A percentile compares a stretch with the other conserved stretches of the same genome.
Evolutionary conservation across 768 basidiomycete species (phyloP).

Genomic region (Tremella mesenterica): DNA sequence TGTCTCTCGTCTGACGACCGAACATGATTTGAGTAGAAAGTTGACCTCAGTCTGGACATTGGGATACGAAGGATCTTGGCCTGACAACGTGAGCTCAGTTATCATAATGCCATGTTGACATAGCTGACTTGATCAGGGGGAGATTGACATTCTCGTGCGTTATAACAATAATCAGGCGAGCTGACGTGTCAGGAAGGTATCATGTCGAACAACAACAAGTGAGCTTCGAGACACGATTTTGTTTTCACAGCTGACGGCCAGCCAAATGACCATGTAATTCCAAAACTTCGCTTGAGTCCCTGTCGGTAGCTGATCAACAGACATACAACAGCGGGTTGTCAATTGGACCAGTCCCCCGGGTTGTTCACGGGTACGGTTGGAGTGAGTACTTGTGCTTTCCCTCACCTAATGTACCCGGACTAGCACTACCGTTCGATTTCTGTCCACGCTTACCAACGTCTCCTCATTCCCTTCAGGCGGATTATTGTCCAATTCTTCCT

Average conservation of each 20-base stretch:
- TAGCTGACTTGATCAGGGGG: slow-evolving; percentile 28
- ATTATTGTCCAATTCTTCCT: too few relatives aligned
- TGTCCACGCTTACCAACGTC: too few relatives aligned
- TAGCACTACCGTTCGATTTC: background rate
- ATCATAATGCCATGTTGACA: background rate
- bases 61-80: slow-evolving; percentile 39
- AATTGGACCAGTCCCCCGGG: slow-evolving; percentile 23
- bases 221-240: slow-evolving; percentile 2
- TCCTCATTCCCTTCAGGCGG: too few relatives aligned
- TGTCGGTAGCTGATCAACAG: slow-evolving; percentile 9
- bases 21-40: background rate
- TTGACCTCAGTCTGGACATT: slow-evolving; percentile 35
- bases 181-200: slow-evolving; percentile 36
- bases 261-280: slow-evolving; percentile 38
- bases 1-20: background rate
- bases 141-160: slow-evolving; percentile 42
- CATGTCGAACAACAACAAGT: slow-evolving; percentile 34
- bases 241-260: slow-evolving; percentile 6
- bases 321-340: slow-evolving; percentile 36
- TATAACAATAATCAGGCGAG: background rate
- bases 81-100: slow-evolving; percentile 24
- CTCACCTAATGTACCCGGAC: background rate
- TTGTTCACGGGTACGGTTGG: slow-evolving; percentile 26
- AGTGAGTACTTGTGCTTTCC: too few relatives aligned
- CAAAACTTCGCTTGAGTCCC: background rate